Percentiles rank a stretch among this genome's conserved stretches.
These are phyloP conservation scores for Suillus placidus DNA, from an alignment of 768 basidiomycete species.

Conservation along the genomic window DNA sequence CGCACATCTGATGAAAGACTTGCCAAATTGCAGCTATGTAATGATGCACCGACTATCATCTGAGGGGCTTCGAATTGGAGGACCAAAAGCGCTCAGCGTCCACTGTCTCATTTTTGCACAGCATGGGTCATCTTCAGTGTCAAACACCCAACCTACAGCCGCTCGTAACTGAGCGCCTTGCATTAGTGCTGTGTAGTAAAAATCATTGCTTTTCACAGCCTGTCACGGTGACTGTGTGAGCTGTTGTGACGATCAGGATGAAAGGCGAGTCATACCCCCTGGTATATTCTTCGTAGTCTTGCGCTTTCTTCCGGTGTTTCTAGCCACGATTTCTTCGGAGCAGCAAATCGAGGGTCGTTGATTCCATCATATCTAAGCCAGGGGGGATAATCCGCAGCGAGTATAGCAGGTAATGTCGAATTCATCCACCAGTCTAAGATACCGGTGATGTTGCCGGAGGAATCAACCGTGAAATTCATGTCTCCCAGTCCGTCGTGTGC, in stretches of 20 bases:
- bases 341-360: slow-evolving; percentile 18
- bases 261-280: slow-evolving; percentile 4
- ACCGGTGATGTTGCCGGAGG: slow-evolving; percentile 18
- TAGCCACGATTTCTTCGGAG: slow-evolving; percentile 11
- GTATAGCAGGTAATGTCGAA: slow-evolving; percentile 20
- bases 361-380: slow-evolving; percentile 28
- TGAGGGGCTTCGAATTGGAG: slow-evolving; percentile 6
- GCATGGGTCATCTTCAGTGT: slow-evolving; percentile 7
- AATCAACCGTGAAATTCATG: slow-evolving; percentile 20
- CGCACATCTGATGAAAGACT: background rate
- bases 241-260: background rate
- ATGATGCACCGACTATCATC: slow-evolving; percentile 4
- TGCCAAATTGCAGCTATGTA: background rate
- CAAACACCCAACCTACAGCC: slow-evolving; percentile 15
- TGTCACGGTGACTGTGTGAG: background rate
- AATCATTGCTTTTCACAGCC: background rate
- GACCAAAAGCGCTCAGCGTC: slow-evolving; percentile 15
- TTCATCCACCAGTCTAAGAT: slow-evolving; percentile 30
- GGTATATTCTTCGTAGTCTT: slow-evolving; percentile 4
- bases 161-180: slow-evolving; percentile 14
- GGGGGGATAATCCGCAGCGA: slow-evolving; percentile 26
- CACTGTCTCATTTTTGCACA: slow-evolving; percentile 14
- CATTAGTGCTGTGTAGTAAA: slow-evolving; percentile 11
- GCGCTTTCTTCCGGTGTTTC: slow-evolving; percentile 13
- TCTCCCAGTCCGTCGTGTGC: slow-evolving; percentile 20